Base-by-base conservation (phyloP, 768 basidiomycete species). In the Gloeophyllum trabeum region DNA sequence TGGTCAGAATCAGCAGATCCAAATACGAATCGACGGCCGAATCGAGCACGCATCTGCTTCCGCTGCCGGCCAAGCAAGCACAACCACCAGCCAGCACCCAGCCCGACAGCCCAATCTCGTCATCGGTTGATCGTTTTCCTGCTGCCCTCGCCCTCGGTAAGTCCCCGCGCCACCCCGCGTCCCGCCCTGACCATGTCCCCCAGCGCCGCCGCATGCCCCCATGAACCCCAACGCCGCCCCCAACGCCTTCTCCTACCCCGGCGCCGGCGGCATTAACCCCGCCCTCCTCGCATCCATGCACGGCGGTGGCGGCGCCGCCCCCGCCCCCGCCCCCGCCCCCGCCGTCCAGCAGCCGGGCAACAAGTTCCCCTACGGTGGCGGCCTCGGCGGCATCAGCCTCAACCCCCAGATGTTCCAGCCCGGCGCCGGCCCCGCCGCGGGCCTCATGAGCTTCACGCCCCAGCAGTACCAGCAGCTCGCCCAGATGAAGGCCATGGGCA, bases 311-410 rank as follows among this genome's bases (percentile, higher is more conserved):
- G n/a, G n/a, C n/a, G 44, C 40, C 14, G 39, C 28, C n/a, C 41
- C 24, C 45, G 12, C 19, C 35, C 6, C 40, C 41, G 12, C 38
- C 42, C 32, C 37, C 37, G 28, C 47, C 47, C 24, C 40, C 38
- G 24, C 52, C 44, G 43, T 53, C 6, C 48, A 53, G 32, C 52
- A 51, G 37, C 42, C 46, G 43, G 45, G 24, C 7, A 39, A 26
- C 36, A 30, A 25, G 24, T 20, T 43, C 24, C 35, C 6, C 41
- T 43, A n/a, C 40, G 43, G 23, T 21, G 35, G 0, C 36, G 48
- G 48, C 16, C 50, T 54, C 48, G 48, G 47, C 35, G 52, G 46
- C 24, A 52, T 52, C 46, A 42, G 46, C 36, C 46, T 53, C 45
- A 46, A 42, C 42, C 46, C 43, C 14, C 21, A 35, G 35, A 35